These are phyloP conservation scores for Chrysosporium queenslandicum DNA, from an alignment of 2,329 filamentous ascomycete genomes.

Conservation along the genomic window DNA sequence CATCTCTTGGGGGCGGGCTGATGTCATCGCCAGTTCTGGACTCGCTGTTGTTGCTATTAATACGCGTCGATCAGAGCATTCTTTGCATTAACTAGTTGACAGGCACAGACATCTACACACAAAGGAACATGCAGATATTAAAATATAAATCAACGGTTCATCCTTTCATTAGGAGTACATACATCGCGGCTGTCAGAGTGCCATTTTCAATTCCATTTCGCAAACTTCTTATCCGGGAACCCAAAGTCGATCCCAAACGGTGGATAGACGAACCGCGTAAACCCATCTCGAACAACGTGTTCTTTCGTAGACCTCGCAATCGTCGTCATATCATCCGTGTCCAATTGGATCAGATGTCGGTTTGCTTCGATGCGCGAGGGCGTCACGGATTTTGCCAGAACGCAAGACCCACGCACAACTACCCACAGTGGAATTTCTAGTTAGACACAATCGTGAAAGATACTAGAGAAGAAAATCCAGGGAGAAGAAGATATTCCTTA, in stretches of 20 bases:
- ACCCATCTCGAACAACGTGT: conserved; percentile 22
- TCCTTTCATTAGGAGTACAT: too few relatives aligned
- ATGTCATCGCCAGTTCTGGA: too few relatives aligned
- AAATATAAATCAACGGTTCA: too few relatives aligned
- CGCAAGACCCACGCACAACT: conserved; percentile 16
- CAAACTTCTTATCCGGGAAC: conserved; percentile 54
- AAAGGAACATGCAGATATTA: too few relatives aligned
- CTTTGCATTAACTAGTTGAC: too few relatives aligned
- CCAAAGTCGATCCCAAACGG: conserved; percentile 60
- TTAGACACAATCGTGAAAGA: neutral
- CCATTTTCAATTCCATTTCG: neutral
- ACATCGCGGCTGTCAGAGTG: too few relatives aligned
- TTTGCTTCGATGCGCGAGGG: conserved; percentile 35
- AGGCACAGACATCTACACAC: too few relatives aligned
- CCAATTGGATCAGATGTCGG: conserved; percentile 31
- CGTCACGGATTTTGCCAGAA: conserved; percentile 22
- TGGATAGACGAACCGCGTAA: conserved; percentile 52
- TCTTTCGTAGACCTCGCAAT: conserved; percentile 32
- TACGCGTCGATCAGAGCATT: too few relatives aligned
- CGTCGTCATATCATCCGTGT: conserved; percentile 29
- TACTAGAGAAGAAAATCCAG: neutral
- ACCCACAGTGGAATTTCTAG: neutral
- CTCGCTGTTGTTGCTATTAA: neutral
- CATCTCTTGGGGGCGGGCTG: neutral
- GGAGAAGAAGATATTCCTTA: conserved; percentile 17